phyloP scores from a whole-genome alignment of 2,329 filamentous ascomycete species.

The Verticillium longisporum region DNA sequence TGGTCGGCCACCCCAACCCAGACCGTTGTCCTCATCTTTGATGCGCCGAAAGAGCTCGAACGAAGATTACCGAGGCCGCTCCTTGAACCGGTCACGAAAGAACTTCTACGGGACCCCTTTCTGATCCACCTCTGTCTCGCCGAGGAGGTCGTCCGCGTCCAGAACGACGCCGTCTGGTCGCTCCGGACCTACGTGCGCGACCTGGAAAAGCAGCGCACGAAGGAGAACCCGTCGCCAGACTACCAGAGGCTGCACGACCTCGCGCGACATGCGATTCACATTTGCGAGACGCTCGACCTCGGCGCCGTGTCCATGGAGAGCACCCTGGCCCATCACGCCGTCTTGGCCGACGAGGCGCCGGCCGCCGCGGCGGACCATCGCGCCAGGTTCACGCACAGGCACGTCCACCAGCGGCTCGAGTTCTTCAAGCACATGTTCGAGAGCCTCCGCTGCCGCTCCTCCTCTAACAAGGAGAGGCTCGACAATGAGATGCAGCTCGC shows the following conservation, averaged over 20 bases:
- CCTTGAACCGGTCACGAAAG: background rate
- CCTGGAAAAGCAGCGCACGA: conserved; percentile 19
- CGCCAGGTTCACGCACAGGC: conserved; percentile 5
- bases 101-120: conserved; percentile 20
- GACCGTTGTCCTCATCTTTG: conserved; percentile 23
- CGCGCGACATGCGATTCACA: conserved; percentile 35
- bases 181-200: conserved; percentile 26
- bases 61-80: background rate
- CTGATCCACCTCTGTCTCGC: conserved; percentile 26
- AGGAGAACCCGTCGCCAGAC: background rate
- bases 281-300: conserved; percentile 33
- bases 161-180: conserved; percentile 30
- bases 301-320: conserved; percentile 20
- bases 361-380: background rate
- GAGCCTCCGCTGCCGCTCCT: conserved; percentile 26
- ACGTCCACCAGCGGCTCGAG: conserved; percentile 21
- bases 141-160: conserved; percentile 21
- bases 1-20: conserved; percentile 15
- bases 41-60: conserved; percentile 8
- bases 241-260: conserved; percentile 28
- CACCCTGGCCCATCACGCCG: conserved; percentile 23
- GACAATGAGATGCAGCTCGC: conserved; percentile 48
- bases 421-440: conserved; percentile 24
- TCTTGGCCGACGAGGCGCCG: conserved; percentile 8
- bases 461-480: conserved; percentile 36